Evolutionary conservation across 306 rosid species (phyloP), one percentile per base, ranked within the genome.

Genomic region (Rosa rugosa): DNA sequence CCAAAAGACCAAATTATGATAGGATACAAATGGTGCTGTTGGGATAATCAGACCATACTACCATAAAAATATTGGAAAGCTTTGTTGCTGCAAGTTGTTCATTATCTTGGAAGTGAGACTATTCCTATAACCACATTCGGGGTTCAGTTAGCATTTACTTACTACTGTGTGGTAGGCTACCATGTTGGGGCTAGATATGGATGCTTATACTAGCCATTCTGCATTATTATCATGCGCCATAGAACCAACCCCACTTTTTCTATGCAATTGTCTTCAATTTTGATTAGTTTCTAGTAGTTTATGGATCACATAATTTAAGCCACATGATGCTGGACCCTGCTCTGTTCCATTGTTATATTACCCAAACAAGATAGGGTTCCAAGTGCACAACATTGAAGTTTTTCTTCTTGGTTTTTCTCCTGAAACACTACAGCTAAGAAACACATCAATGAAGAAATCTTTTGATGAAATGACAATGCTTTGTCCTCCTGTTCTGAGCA

Each of bases 311-410:
- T 8, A 0, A 65, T 6, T 14, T 64, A 40, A 14, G 68, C 71
- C 71, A 66, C 71, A 66, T 38, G 49, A 66, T 38, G 49, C 71
- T 38, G 71, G 71, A 66, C 71, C 46, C 45, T 66, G 47, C n/a
- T n/a, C n/a, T n/a, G n/a, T n/a, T n/a, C n/a, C n/a, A n/a, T n/a
- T n/a, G n/a, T n/a, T 66, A 40, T 14, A 18, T 66, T 17, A 16
- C 45, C 23, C 38, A 38, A 38, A 64, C 44, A 36, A 66, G 47
- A 66, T 17, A 65, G 25, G 46, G 71, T 66, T 66, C 44, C 41
- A 6, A 34, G 20, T 64, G 9, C 44, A 38, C 1, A 38, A 38
- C 46, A 36, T 18, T 3, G 46, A 54, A 12, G n/a, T 16, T 65
- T 34, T 36, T 57, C 34, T 36, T 65, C 69, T 64, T 65, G 69